These are phyloP conservation scores for Digitaria exilis DNA, from an alignment of 202 grass and related monocot species.

Conservation along the genomic window DNA sequence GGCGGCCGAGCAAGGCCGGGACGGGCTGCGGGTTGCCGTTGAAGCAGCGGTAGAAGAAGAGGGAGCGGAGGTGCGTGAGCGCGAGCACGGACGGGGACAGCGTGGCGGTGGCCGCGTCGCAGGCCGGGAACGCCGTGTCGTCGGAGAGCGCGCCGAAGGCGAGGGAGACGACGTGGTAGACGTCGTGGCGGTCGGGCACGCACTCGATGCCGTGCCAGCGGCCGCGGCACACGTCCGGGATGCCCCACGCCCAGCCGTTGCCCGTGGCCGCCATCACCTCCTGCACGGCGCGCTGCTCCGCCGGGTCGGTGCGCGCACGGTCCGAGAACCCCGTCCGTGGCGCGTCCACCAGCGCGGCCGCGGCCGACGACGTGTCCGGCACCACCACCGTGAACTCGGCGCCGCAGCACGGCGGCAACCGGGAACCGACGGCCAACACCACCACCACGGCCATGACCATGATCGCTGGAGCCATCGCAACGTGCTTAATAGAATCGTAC, in stretches of 20 bases:
- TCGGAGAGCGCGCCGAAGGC: constrained; percentile 94
- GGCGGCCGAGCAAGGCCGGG: constrained; percentile 65
- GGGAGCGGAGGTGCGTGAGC: constrained; percentile 79
- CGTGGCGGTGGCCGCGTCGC: constrained; percentile 51
- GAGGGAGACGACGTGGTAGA: constrained; percentile 89
- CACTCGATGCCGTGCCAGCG: constrained; percentile 99
- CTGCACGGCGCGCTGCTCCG: constrained; percentile 83
- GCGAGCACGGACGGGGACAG: constrained; percentile 71
- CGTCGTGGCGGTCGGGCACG: constrained; percentile 60
- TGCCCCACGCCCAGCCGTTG: constrained; percentile 73
- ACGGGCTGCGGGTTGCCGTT: constrained; percentile 63
- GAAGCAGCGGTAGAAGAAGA: constrained; percentile 99
- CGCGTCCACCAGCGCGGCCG: constrained; percentile 48
- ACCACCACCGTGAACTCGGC: constrained; percentile 72
- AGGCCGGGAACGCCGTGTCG: constrained; percentile 95
- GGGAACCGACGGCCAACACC: background rate
- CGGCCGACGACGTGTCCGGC: constrained; percentile 57
- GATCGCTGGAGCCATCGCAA: constrained; percentile 11
- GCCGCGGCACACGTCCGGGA: constrained; percentile 85
- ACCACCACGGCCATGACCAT: background rate
- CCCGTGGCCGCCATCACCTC: constrained; percentile 87
- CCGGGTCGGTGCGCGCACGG: constrained; percentile 64
- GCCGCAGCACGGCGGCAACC: constrained; percentile 7
- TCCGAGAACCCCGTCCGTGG: constrained; percentile 64
- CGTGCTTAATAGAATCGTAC: background rate